phyloP scores from a whole-genome alignment of 495 filamentous ascomycete genomes.

The Podospora bellae-mahoneyi region DNA sequence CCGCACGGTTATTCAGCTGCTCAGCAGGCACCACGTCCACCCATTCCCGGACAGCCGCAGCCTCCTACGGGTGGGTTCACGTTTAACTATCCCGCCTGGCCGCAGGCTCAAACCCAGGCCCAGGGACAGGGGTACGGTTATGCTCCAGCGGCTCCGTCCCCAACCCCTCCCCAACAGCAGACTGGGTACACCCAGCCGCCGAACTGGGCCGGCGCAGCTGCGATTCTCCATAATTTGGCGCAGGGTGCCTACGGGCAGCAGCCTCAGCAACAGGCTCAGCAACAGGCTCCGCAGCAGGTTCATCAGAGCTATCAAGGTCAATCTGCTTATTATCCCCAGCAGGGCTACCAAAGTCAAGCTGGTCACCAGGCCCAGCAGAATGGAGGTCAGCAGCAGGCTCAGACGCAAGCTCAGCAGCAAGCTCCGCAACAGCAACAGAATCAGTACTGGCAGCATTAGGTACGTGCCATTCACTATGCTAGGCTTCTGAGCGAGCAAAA shows the following conservation, averaged over 20 bases:
- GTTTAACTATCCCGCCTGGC: neutral
- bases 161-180: neutral
- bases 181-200: neutral
- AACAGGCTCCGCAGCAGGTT: conserved; percentile 14
- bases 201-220: neutral
- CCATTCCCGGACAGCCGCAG: neutral
- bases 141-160: neutral
- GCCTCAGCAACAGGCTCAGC: conserved; percentile 35
- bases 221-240: conserved; percentile 39
- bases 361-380: conserved; percentile 1
- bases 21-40: neutral
- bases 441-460: neutral
- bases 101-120: neutral
- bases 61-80: neutral
- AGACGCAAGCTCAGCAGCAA: conserved; percentile 10
- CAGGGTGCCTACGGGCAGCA: conserved; percentile 35
- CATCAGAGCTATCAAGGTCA: neutral
- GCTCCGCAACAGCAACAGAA: neutral
- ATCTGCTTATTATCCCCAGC: neutral
- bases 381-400: conserved; percentile 10
- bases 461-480: neutral
- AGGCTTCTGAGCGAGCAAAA: neutral
- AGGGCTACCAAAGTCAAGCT: neutral
- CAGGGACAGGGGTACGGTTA: neutral
- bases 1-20: neutral